Conservation (phyloP, 768 basidiomycete genomes). For the Mycena epipterygia region DNA sequence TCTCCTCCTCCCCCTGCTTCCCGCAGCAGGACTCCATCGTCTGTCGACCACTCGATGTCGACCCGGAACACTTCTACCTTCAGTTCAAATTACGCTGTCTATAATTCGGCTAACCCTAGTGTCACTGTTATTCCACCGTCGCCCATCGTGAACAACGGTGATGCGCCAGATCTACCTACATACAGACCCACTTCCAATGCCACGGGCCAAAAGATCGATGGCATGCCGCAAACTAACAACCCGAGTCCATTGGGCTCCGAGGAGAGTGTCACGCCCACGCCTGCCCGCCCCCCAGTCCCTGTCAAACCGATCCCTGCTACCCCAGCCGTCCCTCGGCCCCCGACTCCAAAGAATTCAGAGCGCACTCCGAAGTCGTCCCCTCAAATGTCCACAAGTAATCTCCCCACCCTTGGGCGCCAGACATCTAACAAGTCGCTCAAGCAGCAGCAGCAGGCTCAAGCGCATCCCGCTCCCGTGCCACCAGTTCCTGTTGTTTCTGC, state of each 20-base stretch:
- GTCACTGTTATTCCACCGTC: conserved; percentile 63
- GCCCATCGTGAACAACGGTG: conserved; percentile 47
- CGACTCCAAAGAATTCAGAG: conserved; percentile 32
- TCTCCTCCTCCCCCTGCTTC: conserved; percentile 40
- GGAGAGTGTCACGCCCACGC: neutral
- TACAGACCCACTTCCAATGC: conserved; percentile 32
- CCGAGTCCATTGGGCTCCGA: neutral
- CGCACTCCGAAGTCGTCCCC: conserved; percentile 29
- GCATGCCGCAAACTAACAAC: conserved; percentile 5
- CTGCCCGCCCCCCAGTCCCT: conserved; percentile 26
- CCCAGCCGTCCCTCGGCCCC: conserved; percentile 34
- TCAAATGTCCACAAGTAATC: conserved; percentile 36
- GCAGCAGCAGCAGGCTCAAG: conserved; percentile 37
- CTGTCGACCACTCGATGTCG: conserved; percentile 29
- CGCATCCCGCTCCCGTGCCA: conserved; percentile 24
- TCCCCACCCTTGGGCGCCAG: conserved; percentile 49
- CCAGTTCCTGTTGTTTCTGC: conserved; percentile 23
- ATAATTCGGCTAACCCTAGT: conserved; percentile 46
- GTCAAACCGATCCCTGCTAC: conserved; percentile 32
- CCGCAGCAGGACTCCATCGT: conserved; percentile 42
- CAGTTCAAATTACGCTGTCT: conserved; percentile 30
- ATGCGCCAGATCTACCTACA: conserved; percentile 45
- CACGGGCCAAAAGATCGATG: conserved; percentile 30
- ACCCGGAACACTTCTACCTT: conserved; percentile 24
- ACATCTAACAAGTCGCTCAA: conserved; percentile 55